Evolutionary conservation across 441 rosid species (phyloP), one percentile per base, ranked within the genome.

Genomic region (Brassica balearica): DNA sequence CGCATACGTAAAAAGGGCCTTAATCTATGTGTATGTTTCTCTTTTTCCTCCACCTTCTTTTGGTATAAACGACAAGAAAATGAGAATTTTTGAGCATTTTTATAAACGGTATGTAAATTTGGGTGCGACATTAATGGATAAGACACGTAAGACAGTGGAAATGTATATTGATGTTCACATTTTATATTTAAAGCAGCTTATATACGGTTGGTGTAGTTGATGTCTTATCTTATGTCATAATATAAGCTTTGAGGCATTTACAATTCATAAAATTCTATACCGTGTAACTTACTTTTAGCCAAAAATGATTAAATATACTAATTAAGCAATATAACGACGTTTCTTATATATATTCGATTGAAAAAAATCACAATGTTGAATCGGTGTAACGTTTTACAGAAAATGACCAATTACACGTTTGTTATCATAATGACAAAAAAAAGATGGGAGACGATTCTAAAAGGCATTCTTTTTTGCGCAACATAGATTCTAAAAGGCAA

Each of bases 11-110:
- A 56, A 79, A 79, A 74, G 75, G 63, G 72, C 1, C 72, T 63
- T 64, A 74, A 27, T 69, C 79, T 64, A 74, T 79, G 79, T 74
- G 82, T 69, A 79, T 79, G 79, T 64, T 79, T 69, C 75, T 64
- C 75, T 65, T 79, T 79, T 79, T 64, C 72, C 79, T 74, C 82
- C 17, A 64, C 14, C 72, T 69, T 69, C 75, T 56, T 74, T 17
- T 32, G 11, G 19, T 69, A 56, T 43, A 69, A 62, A 79, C 63
- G 82, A 74, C 79, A 74, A 79, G 15, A 64, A 74, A 55, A 69
- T 19, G 29, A 74, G 55, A 27, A 68, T 38, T 74, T 69, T 5
- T 9, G 32, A n/a, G 19, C 34, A 27, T 55, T 69, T 55, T 69
- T 20, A 14, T 41, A 3, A 15, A 68, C 56, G 65, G 68, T 56